Evolutionary conservation across 1,284 basidiomycete genomes (phyloP), one percentile per base, ranked within the genome.

Genomic region (Irpex sp.): DNA sequence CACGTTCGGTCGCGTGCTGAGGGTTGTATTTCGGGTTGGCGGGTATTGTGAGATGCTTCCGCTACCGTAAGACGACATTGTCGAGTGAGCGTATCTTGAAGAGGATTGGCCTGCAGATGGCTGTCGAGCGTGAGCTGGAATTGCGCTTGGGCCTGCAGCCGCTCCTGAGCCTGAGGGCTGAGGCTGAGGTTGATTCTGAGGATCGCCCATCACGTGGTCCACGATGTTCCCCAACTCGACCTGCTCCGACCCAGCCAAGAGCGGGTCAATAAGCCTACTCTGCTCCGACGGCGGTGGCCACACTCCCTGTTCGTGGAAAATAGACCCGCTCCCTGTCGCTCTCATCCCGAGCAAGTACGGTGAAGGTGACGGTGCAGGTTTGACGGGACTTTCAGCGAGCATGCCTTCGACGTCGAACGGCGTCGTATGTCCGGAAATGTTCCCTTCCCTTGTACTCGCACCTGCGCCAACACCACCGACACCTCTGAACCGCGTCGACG

Each of bases 181-280:
- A 1, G 13, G 5, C 13, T 34, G 38, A 47, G 1, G 15, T 4
- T 47, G 40, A n/a, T 11, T 7, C 6, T 34, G 31, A 34, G 40
- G 40, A 47, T n/a, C 40, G n/a, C 84, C 84, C 84, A 85, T 85
- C 4, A 85, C 78, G 59, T 82, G 78, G 60, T 83, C 80, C 9
- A 85, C 77, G 64, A 85, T 84, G 5, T 72, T 70, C 6, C 69
- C 61, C 2, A 85, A 72, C 59, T 83, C 77, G 48, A 77, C 74
- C 4, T 75, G 66, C 51, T 73, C 75, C 17, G 72, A 63, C 7
- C 70, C 68, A 0, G 70, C 67, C 21, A 78, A 66, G 61, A 83
- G 72, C 1, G 82, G 81, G 67, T 85, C 84, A 59, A 80, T 75
- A 61, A 85, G 74, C 1, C 72, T 72, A 36, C 71, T 76, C 36